Base-by-base conservation (phyloP, 306 rosid genomes). In the Sicyos baderoa region DNA sequence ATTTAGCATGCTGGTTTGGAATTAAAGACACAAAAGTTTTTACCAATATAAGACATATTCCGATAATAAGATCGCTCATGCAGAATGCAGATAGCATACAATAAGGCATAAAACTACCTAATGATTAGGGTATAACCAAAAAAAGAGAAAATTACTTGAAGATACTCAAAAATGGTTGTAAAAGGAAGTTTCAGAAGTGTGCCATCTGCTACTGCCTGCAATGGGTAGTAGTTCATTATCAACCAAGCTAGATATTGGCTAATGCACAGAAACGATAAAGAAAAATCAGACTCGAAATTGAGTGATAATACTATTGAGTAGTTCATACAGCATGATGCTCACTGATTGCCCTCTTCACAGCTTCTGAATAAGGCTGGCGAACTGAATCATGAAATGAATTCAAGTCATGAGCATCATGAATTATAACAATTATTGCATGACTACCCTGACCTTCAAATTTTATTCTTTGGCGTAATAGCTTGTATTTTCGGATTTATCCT, bases 161-260 rank as follows among this genome's bases (percentile, higher is more conserved):
- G 99, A 88, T 93, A 90, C 83, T 93, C 99, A 78, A 90, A 93
- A 77, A 93, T 85, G 73, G 99, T 93, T 35, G 71, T 84, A 78
- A 84, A 93, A 35, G 95, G 85, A 75, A 93, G 87, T 80, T 93
- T 93, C 77, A 90, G 63, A 73, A 93, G 72, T 64, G 68, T 79
- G 76, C 87, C 88, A 23, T 78, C 79, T 44, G 82, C 78, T 72
- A 86, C 84, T 44, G 94, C 91, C 97, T 93, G 88, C 85, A 78
- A 61, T 61, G 25, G 6, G 14, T 29, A 45, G 48, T 59, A 60
- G 35, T 61, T 35, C 67, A 9, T 61, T 4, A 42, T 18, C 32
- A 63, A 40, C 69, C 17, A 18, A 42, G 70, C 7, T 2, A 42
- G 53, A 22, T 64, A 63, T 40, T 25, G 29, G 27, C 9, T 19